These are phyloP conservation scores for Sarcodon sp. DNA, from an alignment of 768 basidiomycete genomes.

Conservation along the genomic window DNA sequence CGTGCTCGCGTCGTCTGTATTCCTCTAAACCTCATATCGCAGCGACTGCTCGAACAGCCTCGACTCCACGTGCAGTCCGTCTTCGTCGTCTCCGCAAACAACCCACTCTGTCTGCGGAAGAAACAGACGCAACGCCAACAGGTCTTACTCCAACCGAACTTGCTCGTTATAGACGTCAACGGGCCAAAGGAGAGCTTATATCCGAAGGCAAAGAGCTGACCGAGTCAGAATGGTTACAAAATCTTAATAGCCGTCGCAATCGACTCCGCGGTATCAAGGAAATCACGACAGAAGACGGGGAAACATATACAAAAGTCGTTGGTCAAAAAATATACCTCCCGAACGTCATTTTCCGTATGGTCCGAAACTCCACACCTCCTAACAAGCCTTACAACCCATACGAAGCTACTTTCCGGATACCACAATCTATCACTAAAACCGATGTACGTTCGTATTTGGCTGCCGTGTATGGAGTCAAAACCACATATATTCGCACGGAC, in stretches of 20 bases:
- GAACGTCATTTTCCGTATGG: slow-evolving; percentile 71
- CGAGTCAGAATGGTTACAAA: slow-evolving; percentile 45
- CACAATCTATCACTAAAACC: slow-evolving; percentile 83
- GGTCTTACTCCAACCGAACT: slow-evolving; percentile 59
- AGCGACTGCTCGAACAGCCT: slow-evolving; percentile 44
- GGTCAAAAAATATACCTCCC: slow-evolving; percentile 85
- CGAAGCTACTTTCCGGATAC: slow-evolving; percentile 88
- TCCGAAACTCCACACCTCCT: slow-evolving; percentile 67
- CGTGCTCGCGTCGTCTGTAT: slow-evolving; percentile 27
- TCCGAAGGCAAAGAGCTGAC: slow-evolving; percentile 21
- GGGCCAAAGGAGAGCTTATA: slow-evolving; percentile 36
- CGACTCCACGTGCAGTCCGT: slow-evolving; percentile 63
- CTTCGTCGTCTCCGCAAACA: slow-evolving; percentile 46
- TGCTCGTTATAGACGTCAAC: slow-evolving; percentile 44
- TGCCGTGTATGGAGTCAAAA: slow-evolving; percentile 77
- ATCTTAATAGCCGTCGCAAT: slow-evolving; percentile 41
- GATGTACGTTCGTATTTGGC: slow-evolving; percentile 80
- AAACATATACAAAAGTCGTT: slow-evolving; percentile 40
- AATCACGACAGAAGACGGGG: slow-evolving; percentile 22
- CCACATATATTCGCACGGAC: slow-evolving; percentile 94
- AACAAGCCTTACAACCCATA: slow-evolving; percentile 87
- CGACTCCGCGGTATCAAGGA: slow-evolving; percentile 53
- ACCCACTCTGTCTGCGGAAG: slow-evolving; percentile 18
- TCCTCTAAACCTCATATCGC: slow-evolving; percentile 26
- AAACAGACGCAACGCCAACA: slow-evolving; percentile 35